Percentiles rank a stretch among this genome's conserved stretches.
Conservation (phyloP, 192 early-diverging fungal genomes). For the Rhizoclosmatium globosum region DNA sequence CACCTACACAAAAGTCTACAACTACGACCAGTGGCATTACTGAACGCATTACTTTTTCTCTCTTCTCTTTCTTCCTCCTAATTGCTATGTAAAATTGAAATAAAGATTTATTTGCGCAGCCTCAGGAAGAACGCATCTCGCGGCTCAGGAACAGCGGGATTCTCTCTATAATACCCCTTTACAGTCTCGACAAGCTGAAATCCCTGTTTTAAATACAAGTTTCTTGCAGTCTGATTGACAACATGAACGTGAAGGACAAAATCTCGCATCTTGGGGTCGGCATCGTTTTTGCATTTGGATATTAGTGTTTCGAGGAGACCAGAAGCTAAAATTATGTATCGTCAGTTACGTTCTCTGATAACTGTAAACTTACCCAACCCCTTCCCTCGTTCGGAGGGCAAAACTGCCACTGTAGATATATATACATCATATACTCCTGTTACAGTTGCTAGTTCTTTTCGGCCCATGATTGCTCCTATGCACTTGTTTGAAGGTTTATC, state of each 20-base stretch:
- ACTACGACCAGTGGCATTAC: too few relatives aligned
- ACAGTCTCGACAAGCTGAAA: conserved; percentile 6
- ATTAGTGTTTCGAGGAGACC: conserved; percentile 14
- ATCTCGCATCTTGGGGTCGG: background rate
- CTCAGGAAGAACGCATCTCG: conserved; percentile 17
- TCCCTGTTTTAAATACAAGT: conserved; percentile 14
- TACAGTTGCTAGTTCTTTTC: conserved; percentile 8
- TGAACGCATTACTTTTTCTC: too few relatives aligned
- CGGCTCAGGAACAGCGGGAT: conserved; percentile 11
- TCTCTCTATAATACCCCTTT: conserved; percentile 20
- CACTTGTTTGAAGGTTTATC: background rate
- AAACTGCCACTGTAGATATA: conserved; percentile 4
- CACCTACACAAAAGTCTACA: too few relatives aligned
- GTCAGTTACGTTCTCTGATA: background rate
- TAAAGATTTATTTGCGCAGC: background rate
- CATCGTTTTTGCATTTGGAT: conserved; percentile 8
- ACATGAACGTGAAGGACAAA: conserved; percentile 32
- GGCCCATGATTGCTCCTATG: conserved; percentile 12
- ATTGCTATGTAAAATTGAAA: background rate
- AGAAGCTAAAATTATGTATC: background rate
- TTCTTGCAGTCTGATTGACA: conserved; percentile 11
- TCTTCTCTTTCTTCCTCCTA: too few relatives aligned
- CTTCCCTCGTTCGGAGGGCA: background rate
- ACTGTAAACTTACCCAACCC: conserved; percentile 12
- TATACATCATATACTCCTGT: conserved; percentile 14